A percentile compares a stretch with the other conserved stretches of the same genome.
Conservation (phyloP, 192 early-diverging fungal species). For the Entomortierella chlamydospora region DNA sequence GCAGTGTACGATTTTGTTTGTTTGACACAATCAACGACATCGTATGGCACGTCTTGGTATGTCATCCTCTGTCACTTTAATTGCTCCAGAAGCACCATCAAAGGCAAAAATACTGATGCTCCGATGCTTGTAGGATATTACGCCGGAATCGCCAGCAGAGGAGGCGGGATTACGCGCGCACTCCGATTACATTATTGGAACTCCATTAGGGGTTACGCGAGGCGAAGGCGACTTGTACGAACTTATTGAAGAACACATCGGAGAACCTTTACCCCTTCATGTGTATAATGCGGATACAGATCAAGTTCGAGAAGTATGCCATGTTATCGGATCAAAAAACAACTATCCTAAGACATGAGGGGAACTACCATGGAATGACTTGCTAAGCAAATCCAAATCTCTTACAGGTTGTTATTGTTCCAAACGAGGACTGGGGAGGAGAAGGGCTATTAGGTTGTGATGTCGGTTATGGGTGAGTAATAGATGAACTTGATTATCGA, state of each 20-base stretch:
- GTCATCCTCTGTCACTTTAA: not conserved
- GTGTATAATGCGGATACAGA: conserved; percentile 76
- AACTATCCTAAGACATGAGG: no score
- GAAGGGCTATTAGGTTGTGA: conserved; percentile 76
- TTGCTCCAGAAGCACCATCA: not conserved
- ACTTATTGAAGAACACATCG: conserved; percentile 69
- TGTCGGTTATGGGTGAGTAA: conserved; percentile 72
- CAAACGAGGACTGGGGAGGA: conserved; percentile 76
- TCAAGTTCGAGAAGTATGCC: conserved; percentile 66
- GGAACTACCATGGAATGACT: not conserved
- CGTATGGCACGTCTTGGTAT: conserved; percentile 65
- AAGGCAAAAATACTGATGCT: not conserved
- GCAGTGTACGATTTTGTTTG: conserved; percentile 73
- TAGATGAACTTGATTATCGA: not conserved
- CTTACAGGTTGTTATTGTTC: conserved; percentile 70
- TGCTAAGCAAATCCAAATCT: not conserved
- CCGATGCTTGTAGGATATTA: conserved; percentile 61
- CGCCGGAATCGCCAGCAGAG: conserved; percentile 75
- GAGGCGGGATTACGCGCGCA: conserved; percentile 74
- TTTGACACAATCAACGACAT: conserved; percentile 65
- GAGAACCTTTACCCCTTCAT: conserved; percentile 67
- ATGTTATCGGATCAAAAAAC: not conserved
- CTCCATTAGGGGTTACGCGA: conserved; percentile 64
- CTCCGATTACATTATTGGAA: conserved; percentile 79
- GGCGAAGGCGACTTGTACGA: conserved; percentile 72